Percentiles rank a stretch among this genome's conserved stretches.
Conservation (phyloP, 441 rosid species). For the Jatropha multifida region DNA sequence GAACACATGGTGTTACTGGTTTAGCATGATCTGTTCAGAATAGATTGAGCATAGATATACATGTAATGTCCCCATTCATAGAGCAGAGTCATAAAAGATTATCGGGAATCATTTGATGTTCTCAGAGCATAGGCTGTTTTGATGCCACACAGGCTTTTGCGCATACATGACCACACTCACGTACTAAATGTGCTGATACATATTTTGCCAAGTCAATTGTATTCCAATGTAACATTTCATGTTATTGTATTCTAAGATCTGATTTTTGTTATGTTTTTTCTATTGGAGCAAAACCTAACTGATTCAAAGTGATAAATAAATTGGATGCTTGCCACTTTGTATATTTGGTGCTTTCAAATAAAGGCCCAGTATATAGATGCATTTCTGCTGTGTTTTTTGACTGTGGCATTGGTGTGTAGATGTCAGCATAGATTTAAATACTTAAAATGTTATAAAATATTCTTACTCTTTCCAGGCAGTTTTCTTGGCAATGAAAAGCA, state of each 20-base stretch:
- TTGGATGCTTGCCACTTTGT: neutral
- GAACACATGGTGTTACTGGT: neutral
- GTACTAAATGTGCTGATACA: neutral
- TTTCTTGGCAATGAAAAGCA: slow-evolving; percentile 86
- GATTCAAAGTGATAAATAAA: neutral
- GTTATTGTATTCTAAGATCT: neutral
- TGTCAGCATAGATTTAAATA: neutral
- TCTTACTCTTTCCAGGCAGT: slow-evolving; percentile 60
- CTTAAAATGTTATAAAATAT: neutral
- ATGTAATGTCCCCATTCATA: too few relatives aligned
- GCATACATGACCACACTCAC: too few relatives aligned
- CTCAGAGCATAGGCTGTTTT: neutral
- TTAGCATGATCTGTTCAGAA: too few relatives aligned
- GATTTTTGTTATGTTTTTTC: neutral
- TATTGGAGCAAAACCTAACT: neutral
- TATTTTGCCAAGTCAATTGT: neutral
- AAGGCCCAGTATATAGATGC: neutral
- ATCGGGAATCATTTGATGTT: neutral
- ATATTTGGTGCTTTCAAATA: neutral
- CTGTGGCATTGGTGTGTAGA: neutral
- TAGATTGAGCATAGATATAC: too few relatives aligned
- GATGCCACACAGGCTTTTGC: neutral
- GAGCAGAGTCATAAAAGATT: neutral
- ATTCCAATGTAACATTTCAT: neutral
- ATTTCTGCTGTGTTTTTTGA: neutral